Percentiles rank a stretch among this genome's conserved stretches.
Evolutionary conservation across 139 green algal species (phyloP).

Genomic region (Tetraselmis striata): DNA sequence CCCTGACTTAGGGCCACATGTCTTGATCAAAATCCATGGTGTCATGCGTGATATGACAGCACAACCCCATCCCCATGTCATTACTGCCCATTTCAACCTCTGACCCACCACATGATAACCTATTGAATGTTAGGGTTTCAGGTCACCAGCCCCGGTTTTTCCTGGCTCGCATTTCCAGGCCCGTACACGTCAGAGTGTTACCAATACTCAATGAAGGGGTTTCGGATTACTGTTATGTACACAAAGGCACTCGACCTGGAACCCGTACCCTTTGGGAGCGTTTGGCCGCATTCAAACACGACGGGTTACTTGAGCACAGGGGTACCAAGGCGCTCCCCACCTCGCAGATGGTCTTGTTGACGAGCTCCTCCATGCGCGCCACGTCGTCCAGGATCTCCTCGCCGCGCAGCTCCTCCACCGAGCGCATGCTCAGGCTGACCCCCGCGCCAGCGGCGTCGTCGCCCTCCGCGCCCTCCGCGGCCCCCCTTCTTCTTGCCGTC

Average conservation of each 20-base stretch:
- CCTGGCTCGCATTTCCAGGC: no score
- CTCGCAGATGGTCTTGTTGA: conserved; percentile 7
- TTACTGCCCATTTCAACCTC: no score
- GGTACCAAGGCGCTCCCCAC: background rate
- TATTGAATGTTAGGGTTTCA: no score
- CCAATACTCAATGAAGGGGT: no score
- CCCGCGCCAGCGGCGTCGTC: conserved; percentile 44
- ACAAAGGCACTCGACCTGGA: conserved; percentile 6
- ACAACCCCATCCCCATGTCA: background rate
- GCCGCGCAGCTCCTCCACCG: conserved; percentile 44
- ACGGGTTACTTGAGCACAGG: no score
- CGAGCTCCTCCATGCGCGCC: background rate
- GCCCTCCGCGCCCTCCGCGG: conserved; percentile 66
- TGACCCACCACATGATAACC: no score
- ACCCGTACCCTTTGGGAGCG: no score
- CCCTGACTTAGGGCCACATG: background rate
- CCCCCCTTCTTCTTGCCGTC: conserved; percentile 22
- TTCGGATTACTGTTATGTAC: no score
- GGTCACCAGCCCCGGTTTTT: no score
- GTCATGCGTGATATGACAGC: background rate
- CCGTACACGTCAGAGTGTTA: no score
- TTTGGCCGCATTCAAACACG: no score
- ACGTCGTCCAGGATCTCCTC: conserved; percentile 38
- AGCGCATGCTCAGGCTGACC: background rate
- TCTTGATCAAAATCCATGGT: background rate